Base-by-base conservation (phyloP, 352 stramenopile genomes). In the Blastocystis sp. region DNA sequence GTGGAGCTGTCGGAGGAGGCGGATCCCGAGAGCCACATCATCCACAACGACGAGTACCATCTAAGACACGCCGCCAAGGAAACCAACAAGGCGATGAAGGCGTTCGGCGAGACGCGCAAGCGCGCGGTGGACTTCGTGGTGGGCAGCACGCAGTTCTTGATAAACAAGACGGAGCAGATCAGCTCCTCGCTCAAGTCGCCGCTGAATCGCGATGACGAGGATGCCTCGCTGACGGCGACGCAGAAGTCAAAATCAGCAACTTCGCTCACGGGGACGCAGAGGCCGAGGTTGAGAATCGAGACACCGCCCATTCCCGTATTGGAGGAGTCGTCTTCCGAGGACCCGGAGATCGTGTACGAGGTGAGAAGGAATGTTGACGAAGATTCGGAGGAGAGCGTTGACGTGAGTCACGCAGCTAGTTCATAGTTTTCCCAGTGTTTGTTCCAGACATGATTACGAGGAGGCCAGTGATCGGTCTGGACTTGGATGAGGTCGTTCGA, bases 91-190 rank as follows among this genome's bases (percentile, higher is more conserved):
- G 61, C 52, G 34, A 0, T 84, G 52, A 19, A 43, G 14, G 38
- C 74, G 54, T 42, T 84, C 11, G 74, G 74, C 10, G 52, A 68
- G 60, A 66, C 40, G n/a, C 54, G 57, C n/a, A 84, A 84, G 74
- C 68, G 69, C n/a, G 52, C 57, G 38, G 69, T 52, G 54, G 74
- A 64, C 34, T 45, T 66, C 61, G 74, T 84, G 10, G 54, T 64
- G 1, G 74, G 74, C 34, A 57, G 74, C 4, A 84, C 74, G 42
- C 52, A 66, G n/a, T 68, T 84, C 21, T 28, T 84, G 61, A 10
- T 42, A 34, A 59, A 62, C 40, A 62, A 62, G 24, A 84, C 74
- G 42, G 74, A 63, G 34, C 24, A 24, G 17, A 59, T 84, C 2
- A 59, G 74, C 34, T 69, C 21, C 21, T 68, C 45, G 21, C 40